Base-by-base conservation (phyloP, 176 grass and related monocot species). In the Cocos nucifera region DNA sequence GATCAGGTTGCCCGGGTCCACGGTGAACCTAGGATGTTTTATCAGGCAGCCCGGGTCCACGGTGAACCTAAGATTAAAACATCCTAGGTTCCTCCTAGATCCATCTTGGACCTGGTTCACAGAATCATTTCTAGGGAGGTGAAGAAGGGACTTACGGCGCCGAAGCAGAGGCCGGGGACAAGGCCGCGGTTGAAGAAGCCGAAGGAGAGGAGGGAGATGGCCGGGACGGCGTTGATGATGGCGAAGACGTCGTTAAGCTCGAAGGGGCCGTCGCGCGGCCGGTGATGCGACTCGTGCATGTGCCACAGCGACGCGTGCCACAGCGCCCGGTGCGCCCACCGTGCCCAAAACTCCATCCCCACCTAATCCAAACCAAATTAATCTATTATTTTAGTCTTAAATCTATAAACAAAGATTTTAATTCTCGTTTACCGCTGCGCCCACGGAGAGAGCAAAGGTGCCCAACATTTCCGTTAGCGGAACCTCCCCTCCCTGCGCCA, bases 211-310 rank as follows among this genome's bases (percentile, higher is more conserved):
- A 98, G 84, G 19, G 70, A 66, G 55, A 98, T 85, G 79, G 93
- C 93, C 0, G 93, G 93, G 19, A 76, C 73, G 76, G 93, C 87
- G 81, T 98, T 98, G 59, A 82, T 22, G 70, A 92, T 88, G 58
- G 93, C 93, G 81, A 98, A 98, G 17, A 98, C 84, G 84, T 98
- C 93, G 84, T 98, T 98, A 66, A 98, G 93, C 84, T 98, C 93
- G 79, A 98, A 98, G 3, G 93, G 70, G 2, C 93, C 87, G 49
- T 92, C 84, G 29, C 93, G 78, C 16, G 93, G 87, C 5, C 81
- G 87, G 84, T 98, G 93, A 78, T 98, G 93, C 4, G 93, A 98
- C 70, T 80, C 76, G 87, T 92, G 93, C 93, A 98, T 98, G 70
- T 88, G 73, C 93, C 93, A 97, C 16, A 97, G 81, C 56, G 92